These are phyloP conservation scores for Glycine soja DNA, from an alignment of 306 rosid species.

Conservation along the genomic window DNA sequence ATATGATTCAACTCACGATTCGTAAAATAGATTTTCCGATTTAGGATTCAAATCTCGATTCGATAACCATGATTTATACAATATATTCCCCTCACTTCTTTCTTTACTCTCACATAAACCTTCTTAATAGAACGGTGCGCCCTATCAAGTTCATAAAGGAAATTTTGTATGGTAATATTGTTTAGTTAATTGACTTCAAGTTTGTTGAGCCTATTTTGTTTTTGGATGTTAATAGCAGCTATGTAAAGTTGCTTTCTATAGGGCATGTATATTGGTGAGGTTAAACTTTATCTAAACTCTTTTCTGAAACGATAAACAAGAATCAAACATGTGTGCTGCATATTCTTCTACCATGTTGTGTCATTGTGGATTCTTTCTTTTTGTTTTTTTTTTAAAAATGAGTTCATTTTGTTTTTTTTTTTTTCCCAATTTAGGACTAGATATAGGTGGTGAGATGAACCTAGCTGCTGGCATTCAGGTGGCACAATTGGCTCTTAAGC, in stretches of 20 bases:
- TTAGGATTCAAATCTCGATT: no score
- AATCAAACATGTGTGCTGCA: slow-evolving; percentile 16
- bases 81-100: no score
- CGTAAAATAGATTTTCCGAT: no score
- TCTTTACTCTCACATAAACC: no score
- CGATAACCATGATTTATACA: no score
- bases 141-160: not conserved
- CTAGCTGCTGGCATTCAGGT: slow-evolving; percentile 96
- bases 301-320: slow-evolving; percentile 10
- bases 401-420: not conserved
- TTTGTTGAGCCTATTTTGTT: not conserved
- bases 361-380: not conserved
- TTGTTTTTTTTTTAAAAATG: slow-evolving; percentile 27
- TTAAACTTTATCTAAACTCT: slow-evolving; percentile 16
- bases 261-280: not conserved
- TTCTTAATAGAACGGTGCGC: no score
- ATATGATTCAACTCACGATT: no score
- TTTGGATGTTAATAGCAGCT: slow-evolving; percentile 36
- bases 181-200: slow-evolving; percentile 2
- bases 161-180: not conserved
- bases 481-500: slow-evolving; percentile 97
- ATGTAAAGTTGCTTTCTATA: not conserved
- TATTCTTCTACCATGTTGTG: slow-evolving; percentile 29
- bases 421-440: slow-evolving; percentile 65
- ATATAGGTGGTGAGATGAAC: slow-evolving; percentile 94